Percentiles rank a stretch among this genome's conserved stretches.
These are phyloP conservation scores for Rubia occidens DNA, from an alignment of 305 asterid species.

Conservation along the genomic window DNA sequence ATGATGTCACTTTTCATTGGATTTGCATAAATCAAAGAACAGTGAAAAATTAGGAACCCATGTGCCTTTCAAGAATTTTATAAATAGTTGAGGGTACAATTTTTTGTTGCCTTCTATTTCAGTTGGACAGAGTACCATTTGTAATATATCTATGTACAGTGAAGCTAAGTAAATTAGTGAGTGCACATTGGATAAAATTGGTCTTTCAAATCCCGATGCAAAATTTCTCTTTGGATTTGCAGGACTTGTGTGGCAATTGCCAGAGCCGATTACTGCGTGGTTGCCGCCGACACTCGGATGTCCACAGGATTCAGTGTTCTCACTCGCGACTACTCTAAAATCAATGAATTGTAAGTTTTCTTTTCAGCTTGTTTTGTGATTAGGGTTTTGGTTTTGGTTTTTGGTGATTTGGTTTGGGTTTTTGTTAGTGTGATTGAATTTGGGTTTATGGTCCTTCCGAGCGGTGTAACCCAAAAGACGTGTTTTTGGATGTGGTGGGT, in stretches of 20 bases:
- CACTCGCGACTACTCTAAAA: slow-evolving; percentile 95
- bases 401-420: neutral
- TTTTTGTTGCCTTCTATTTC: neutral
- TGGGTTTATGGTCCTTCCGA: neutral
- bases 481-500: neutral
- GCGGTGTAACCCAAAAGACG: neutral
- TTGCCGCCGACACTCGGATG: slow-evolving; percentile 94
- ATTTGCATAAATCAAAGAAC: neutral
- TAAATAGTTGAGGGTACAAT: neutral
- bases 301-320: slow-evolving; percentile 87
- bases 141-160: neutral
- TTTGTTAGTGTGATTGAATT: neutral
- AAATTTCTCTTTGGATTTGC: slow-evolving; percentile 20
- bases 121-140: neutral
- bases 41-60: neutral
- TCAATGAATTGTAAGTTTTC: slow-evolving; percentile 52
- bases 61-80: neutral
- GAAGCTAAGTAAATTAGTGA: neutral
- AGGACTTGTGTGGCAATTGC: slow-evolving; percentile 93
- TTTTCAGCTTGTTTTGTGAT: neutral
- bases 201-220: neutral
- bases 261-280: slow-evolving; percentile 85
- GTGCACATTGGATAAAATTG: neutral
- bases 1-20: neutral
- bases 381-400: neutral